Evolutionary conservation across 2,329 filamentous ascomycete species (phyloP).

Genomic region (Cytospora leucostoma): DNA sequence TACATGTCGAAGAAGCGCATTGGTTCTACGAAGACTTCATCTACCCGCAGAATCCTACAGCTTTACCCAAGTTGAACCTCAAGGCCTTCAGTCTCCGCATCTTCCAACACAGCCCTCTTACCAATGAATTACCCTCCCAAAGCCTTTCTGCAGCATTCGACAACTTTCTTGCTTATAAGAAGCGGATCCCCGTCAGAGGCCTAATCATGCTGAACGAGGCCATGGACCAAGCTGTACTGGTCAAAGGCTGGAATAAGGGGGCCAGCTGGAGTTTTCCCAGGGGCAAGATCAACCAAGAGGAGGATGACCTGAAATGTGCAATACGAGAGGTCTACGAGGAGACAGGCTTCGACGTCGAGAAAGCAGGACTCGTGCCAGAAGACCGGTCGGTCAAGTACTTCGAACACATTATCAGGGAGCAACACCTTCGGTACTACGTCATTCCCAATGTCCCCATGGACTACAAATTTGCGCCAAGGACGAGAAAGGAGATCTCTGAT

Average conservation of each 20-base stretch:
- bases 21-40: slow-evolving; percentile 99
- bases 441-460: slow-evolving; percentile 87
- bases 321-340: slow-evolving; percentile 95
- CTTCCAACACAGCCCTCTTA: slow-evolving; percentile 89
- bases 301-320: slow-evolving; percentile 90
- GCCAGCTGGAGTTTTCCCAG: slow-evolving; percentile 96
- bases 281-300: slow-evolving; percentile 98
- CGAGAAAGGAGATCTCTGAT: slow-evolving; percentile 95
- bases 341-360: slow-evolving; percentile 81
- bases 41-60: slow-evolving; percentile 77
- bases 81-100: slow-evolving; percentile 86
- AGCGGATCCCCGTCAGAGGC: slow-evolving; percentile 86
- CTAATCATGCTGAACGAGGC: slow-evolving; percentile 88
- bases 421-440: slow-evolving; percentile 90
- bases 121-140: slow-evolving; percentile 76
- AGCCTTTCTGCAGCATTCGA: slow-evolving; percentile 83
- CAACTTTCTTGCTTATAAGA: slow-evolving; percentile 93
- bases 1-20: slow-evolving; percentile 98
- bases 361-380: slow-evolving; percentile 73
- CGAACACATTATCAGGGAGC: slow-evolving; percentile 85
- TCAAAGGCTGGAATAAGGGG: slow-evolving; percentile 97
- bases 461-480: slow-evolving; percentile 84
- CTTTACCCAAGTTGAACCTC: slow-evolving; percentile 81
- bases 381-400: slow-evolving; percentile 78
- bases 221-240: slow-evolving; percentile 93